A percentile compares a stretch with the other conserved stretches of the same genome.
Conservation (phyloP, 805 yeast species). For the Wickerhamiella hasegawae region DNA sequence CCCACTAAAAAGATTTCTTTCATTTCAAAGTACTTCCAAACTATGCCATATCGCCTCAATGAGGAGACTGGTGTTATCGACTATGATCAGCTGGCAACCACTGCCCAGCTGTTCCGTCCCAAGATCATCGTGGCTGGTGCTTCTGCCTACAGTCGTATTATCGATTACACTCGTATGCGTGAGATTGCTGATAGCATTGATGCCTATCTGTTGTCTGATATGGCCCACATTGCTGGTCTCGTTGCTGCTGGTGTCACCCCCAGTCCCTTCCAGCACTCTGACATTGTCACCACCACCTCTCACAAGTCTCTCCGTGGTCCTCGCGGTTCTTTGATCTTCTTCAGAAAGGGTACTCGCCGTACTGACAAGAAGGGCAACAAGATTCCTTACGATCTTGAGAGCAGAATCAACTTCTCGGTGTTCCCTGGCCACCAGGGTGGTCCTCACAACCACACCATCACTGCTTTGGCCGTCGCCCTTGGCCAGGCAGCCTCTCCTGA, state of each 20-base stretch:
- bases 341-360: conserved; percentile 82
- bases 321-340: conserved; percentile 96
- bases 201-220: conserved; percentile 82
- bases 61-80: conserved; percentile 80
- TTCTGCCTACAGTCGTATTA: conserved; percentile 81
- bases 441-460: conserved; percentile 95
- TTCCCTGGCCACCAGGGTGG: conserved; percentile 99
- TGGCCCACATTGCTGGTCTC: conserved; percentile 96
- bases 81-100: conserved; percentile 71
- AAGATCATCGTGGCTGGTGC: conserved; percentile 94
- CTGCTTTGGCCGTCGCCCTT: conserved; percentile 89
- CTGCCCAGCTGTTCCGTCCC: conserved; percentile 80
- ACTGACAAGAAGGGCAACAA: conserved; percentile 74
- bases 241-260: conserved; percentile 89
- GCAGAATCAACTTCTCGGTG: conserved; percentile 85
- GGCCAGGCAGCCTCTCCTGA: conserved; percentile 85
- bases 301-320: conserved; percentile 98
- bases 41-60: conserved; percentile 92
- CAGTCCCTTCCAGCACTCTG: conserved; percentile 86
- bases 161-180: conserved; percentile 82
- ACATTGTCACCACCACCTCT: conserved; percentile 93
- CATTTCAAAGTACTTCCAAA: conserved; percentile 87
- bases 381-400: conserved; percentile 72
- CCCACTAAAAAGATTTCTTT: conserved; percentile 76
- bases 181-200: conserved; percentile 85